Conservation (phyloP, 371 early-diverging fungal species). For the Saksenaea oblongispora region DNA sequence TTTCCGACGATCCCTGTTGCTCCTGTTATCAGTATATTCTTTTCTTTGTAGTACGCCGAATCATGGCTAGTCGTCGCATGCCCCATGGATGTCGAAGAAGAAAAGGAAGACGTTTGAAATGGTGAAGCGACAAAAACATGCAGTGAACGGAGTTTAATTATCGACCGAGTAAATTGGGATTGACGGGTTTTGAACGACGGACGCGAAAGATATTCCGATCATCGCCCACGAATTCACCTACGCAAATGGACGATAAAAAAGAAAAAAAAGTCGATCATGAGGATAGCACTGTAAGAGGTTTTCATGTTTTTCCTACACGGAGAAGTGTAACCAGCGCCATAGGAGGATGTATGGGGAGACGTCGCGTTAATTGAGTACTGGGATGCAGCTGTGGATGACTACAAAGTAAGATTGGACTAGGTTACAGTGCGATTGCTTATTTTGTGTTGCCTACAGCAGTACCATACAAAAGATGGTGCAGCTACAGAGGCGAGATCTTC, state of each 20-base stretch:
- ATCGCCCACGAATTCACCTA: neutral
- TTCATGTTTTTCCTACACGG: neutral
- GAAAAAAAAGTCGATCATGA: neutral
- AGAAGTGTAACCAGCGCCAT: neutral
- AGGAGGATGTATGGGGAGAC: slow-evolving; percentile 62
- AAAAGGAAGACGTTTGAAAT: neutral
- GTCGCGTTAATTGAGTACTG: slow-evolving; percentile 59
- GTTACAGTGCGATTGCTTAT: neutral
- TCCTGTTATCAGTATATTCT: slow-evolving; percentile 50
- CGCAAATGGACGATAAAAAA: neutral
- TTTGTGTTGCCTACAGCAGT: neutral
- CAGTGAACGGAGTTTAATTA: neutral
- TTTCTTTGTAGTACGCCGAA: slow-evolving; percentile 18
- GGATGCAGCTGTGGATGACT: slow-evolving; percentile 60
- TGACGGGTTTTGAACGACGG: neutral
- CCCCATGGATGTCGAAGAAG: slow-evolving; percentile 1
- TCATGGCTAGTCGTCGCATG: neutral
- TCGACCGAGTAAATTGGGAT: neutral
- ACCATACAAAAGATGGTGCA: neutral
- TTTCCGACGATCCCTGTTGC: slow-evolving; percentile 61
- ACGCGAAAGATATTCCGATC: neutral
- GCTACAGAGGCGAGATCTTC: neutral
- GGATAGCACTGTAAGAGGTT: neutral
- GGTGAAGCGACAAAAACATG: neutral
- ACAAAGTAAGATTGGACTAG: slow-evolving; percentile 11